Evolutionary conservation across 176 grass and related monocot species (phyloP).

Genomic region (Ananas comosus): DNA sequence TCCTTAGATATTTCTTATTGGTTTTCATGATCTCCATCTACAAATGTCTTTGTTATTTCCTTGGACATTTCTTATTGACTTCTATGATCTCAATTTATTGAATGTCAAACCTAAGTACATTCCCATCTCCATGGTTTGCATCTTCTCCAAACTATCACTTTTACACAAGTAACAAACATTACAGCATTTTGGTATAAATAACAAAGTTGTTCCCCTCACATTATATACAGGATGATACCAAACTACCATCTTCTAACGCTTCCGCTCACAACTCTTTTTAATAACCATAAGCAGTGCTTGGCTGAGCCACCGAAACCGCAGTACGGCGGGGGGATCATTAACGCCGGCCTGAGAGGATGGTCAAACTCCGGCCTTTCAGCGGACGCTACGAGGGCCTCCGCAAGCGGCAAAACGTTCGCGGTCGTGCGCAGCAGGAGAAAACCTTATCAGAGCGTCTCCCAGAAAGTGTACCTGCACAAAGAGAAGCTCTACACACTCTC

Average conservation of each 20-base stretch:
- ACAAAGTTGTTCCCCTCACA: neutral
- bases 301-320: constrained; percentile 49
- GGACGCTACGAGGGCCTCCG: constrained; percentile 24
- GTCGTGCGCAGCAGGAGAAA: constrained; percentile 29
- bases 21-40: no score
- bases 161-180: no score
- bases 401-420: constrained; percentile 42
- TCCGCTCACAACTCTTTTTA: neutral
- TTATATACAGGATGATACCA: neutral
- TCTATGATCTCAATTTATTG: no score
- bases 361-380: constrained; percentile 31
- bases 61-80: no score
- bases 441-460: constrained; percentile 58
- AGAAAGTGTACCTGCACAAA: constrained; percentile 62
- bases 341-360: constrained; percentile 43
- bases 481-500: constrained; percentile 70
- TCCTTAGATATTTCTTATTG: no score
- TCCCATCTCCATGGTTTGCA: no score
- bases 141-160: no score
- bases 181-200: neutral
- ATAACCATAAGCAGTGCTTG: constrained; percentile 46
- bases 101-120: no score
- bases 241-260: no score
- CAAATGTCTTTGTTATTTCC: no score
- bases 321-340: constrained; percentile 76